These are phyloP conservation scores for Leccinum barrowsii DNA, from an alignment of 768 basidiomycete species.

Conservation along the genomic window DNA sequence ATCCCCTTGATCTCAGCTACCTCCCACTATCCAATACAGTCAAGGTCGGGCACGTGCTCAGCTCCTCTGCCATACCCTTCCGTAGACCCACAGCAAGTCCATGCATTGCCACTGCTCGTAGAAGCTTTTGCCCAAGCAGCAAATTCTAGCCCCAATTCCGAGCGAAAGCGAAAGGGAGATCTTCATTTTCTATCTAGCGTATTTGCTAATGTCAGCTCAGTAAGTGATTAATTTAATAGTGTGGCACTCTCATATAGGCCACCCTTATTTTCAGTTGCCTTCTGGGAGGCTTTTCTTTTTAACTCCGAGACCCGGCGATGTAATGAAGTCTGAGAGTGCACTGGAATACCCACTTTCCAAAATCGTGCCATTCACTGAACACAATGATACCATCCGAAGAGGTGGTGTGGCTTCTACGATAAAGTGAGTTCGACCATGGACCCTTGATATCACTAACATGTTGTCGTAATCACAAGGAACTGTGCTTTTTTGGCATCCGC, in stretches of 20 bases:
- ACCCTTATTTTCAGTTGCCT: conserved; percentile 49
- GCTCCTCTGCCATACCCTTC: conserved; percentile 70
- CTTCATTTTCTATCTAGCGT: conserved; percentile 92
- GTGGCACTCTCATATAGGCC: neutral
- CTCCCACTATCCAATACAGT: conserved; percentile 68
- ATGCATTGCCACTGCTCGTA: conserved; percentile 76
- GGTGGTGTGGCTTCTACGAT: conserved; percentile 85
- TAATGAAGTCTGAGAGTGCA: conserved; percentile 38
- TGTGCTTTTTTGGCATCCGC: conserved; percentile 67
- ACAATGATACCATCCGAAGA: conserved; percentile 79
- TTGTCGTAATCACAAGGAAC: conserved; percentile 47
- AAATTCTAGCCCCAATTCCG: conserved; percentile 45
- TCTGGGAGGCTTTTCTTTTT: conserved; percentile 79
- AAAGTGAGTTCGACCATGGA: conserved; percentile 51
- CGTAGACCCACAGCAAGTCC: conserved; percentile 48
- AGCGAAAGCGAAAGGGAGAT: conserved; percentile 64
- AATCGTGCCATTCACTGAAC: conserved; percentile 85
- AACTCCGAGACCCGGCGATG: conserved; percentile 56
- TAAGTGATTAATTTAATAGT: conserved; percentile 35
- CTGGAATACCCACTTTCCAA: conserved; percentile 82
- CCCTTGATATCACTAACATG: conserved; percentile 12
- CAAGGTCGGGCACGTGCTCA: conserved; percentile 75
- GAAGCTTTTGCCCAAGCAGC: conserved; percentile 86
- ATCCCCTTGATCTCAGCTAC: conserved; percentile 40
- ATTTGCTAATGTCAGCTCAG: conserved; percentile 86